Evolutionary conservation across 164 flowering plant species (phyloP).

Genomic region (Aristolochia fimbriata): DNA sequence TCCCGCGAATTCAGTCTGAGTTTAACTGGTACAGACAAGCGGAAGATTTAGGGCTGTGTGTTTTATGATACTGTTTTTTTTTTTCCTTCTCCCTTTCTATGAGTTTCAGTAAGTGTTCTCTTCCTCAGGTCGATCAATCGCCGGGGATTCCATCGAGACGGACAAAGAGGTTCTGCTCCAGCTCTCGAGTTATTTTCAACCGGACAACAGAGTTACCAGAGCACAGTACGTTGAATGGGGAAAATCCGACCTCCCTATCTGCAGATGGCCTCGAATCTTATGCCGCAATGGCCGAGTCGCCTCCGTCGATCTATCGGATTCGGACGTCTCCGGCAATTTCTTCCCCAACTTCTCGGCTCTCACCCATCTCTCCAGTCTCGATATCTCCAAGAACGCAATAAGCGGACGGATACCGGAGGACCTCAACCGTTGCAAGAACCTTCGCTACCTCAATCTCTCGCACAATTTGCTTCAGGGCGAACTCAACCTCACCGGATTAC

Average conservation of each 20-base stretch:
- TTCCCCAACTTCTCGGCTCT: slow-evolving; percentile 57
- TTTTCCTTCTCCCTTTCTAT: too few relatives aligned
- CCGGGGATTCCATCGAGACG: slow-evolving; percentile 28
- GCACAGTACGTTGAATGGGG: slow-evolving; percentile 46
- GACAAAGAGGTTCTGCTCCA: slow-evolving; percentile 41
- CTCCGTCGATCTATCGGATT: slow-evolving; percentile 34
- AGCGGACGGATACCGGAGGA: slow-evolving; percentile 38
- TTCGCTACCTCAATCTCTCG: slow-evolving; percentile 54
- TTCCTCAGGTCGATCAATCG: too few relatives aligned
- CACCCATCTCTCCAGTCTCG: slow-evolving; percentile 44
- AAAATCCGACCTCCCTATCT: slow-evolving; percentile 18
- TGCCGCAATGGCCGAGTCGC: slow-evolving; percentile 41
- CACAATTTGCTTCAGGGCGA: slow-evolving; percentile 46
- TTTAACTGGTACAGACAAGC: too few relatives aligned
- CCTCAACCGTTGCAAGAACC: slow-evolving; percentile 35
- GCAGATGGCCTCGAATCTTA: slow-evolving; percentile 50
- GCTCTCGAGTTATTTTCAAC: slow-evolving; percentile 34
- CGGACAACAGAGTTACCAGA: slow-evolving; percentile 28
- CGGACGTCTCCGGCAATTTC: slow-evolving; percentile 29
- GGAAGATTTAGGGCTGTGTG: too few relatives aligned
- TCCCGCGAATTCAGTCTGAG: too few relatives aligned
- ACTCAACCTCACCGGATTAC: slow-evolving; percentile 42
- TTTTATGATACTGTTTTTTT: too few relatives aligned
- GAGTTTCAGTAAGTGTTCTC: too few relatives aligned
- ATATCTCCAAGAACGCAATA: slow-evolving; percentile 63